These are phyloP conservation scores for Alternaria gaisen DNA, from an alignment of 2,329 filamentous ascomycete genomes.

Conservation along the genomic window DNA sequence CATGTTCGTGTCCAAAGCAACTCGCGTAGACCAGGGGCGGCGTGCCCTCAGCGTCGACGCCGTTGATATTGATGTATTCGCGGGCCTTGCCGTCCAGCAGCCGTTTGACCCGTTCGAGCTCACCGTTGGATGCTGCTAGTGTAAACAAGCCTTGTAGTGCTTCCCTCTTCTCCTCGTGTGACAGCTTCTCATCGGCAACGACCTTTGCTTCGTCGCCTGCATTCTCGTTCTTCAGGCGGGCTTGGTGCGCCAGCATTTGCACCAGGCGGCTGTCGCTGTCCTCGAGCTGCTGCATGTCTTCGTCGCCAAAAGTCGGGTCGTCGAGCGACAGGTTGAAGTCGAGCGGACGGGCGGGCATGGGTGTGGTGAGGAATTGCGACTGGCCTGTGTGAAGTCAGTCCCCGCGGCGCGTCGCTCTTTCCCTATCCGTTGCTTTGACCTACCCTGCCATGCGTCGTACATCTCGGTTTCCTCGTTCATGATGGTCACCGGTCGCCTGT, in stretches of 20 bases:
- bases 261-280: constrained; percentile 89
- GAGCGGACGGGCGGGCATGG: constrained; percentile 82
- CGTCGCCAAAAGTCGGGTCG: constrained; percentile 76
- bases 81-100: constrained; percentile 79
- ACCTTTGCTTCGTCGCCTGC: constrained; percentile 81
- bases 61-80: constrained; percentile 82
- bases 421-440: constrained; percentile 48
- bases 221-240: constrained; percentile 78
- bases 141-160: constrained; percentile 87
- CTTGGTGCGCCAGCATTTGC: constrained; percentile 95
- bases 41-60: constrained; percentile 91
- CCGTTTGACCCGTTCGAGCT: constrained; percentile 79
- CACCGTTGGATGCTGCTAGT: constrained; percentile 96
- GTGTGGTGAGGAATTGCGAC: constrained; percentile 91
- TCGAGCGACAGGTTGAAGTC: constrained; percentile 87
- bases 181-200: constrained; percentile 75
- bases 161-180: constrained; percentile 79
- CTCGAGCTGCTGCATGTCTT: constrained; percentile 64
- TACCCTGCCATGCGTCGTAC: constrained; percentile 99
- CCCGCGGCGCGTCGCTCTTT: constrained; percentile 9
- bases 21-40: constrained; percentile 97
- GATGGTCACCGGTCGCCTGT: constrained; percentile 75
- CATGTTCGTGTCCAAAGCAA: constrained; percentile 94
- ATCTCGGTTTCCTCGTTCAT: constrained; percentile 88
- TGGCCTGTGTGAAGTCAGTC: constrained; percentile 68